Conservation (phyloP, 2,329 filamentous ascomycete genomes). For the Cladosporium sp. region DNA sequence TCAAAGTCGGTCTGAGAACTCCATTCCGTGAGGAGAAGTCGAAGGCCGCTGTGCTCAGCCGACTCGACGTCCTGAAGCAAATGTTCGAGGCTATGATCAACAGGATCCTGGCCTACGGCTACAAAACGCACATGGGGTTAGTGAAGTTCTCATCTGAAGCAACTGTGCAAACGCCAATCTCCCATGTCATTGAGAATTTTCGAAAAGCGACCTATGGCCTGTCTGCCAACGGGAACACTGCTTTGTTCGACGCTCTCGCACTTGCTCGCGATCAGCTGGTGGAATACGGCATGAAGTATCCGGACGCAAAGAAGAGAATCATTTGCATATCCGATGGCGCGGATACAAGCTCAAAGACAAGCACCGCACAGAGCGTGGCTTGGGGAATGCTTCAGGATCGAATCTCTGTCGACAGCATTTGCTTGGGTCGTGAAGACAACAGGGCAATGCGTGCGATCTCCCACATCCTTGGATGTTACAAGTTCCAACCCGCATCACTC, state of each 20-base stretch:
- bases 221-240: slow-evolving; percentile 30
- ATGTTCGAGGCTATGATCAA: slow-evolving; percentile 37
- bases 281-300: slow-evolving; percentile 28
- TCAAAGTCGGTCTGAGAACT: slow-evolving; percentile 20
- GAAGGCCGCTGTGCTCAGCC: slow-evolving; percentile 15
- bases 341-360: slow-evolving; percentile 30
- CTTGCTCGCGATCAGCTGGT: slow-evolving; percentile 32
- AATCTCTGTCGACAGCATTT: slow-evolving; percentile 34
- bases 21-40: neutral
- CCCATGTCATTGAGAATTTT: slow-evolving; percentile 35
- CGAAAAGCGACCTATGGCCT: slow-evolving; percentile 30
- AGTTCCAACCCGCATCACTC: slow-evolving; percentile 32
- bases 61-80: slow-evolving; percentile 34
- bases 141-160: slow-evolving; percentile 30
- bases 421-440: slow-evolving; percentile 28
- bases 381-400: slow-evolving; percentile 21
- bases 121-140: slow-evolving; percentile 33
- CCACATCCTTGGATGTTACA: slow-evolving; percentile 32
- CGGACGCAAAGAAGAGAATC: slow-evolving; percentile 33
- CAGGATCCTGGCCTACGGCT: slow-evolving; percentile 34
- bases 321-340: slow-evolving; percentile 35
- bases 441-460: slow-evolving; percentile 28
- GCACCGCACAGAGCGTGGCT: slow-evolving; percentile 21
- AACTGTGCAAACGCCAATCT: slow-evolving; percentile 26
- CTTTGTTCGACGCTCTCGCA: slow-evolving; percentile 34